These are phyloP conservation scores for Populus hybrid DNA, from an alignment of 441 rosid genomes.

Conservation along the genomic window DNA sequence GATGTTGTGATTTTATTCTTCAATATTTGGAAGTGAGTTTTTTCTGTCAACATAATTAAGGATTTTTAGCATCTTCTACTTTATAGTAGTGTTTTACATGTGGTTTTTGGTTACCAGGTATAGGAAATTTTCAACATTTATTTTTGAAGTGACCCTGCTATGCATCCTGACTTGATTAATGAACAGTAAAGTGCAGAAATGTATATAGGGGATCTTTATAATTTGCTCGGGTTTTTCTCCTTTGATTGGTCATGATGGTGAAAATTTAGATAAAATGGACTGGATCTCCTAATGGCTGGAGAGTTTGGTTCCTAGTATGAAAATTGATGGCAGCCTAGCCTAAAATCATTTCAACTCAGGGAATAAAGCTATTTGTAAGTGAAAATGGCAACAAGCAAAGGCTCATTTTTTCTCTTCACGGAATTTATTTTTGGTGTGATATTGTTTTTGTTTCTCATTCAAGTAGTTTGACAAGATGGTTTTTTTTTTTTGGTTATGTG, in stretches of 20 bases:
- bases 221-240: background rate
- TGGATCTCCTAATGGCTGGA: background rate
- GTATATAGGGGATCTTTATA: background rate
- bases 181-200: background rate
- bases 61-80: background rate
- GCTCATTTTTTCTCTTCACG: background rate
- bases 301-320: background rate
- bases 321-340: background rate
- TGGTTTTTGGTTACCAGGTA: background rate
- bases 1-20: background rate
- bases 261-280: background rate
- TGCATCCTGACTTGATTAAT: background rate
- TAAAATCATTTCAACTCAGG: background rate
- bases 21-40: background rate
- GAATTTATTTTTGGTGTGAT: constrained; percentile 7
- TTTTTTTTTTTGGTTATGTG: constrained; percentile 10
- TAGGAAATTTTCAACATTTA: background rate
- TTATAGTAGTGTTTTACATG: background rate
- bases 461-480: constrained; percentile 1
- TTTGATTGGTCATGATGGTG: background rate
- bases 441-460: background rate
- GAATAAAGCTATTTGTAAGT: background rate
- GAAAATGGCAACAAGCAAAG: background rate
- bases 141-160: background rate
- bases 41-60: too few species aligned